Evolutionary conservation across 192 early-diverging fungal genomes (phyloP), one percentile per base, ranked within the genome.

Genomic region (Thamnidium elegans): DNA sequence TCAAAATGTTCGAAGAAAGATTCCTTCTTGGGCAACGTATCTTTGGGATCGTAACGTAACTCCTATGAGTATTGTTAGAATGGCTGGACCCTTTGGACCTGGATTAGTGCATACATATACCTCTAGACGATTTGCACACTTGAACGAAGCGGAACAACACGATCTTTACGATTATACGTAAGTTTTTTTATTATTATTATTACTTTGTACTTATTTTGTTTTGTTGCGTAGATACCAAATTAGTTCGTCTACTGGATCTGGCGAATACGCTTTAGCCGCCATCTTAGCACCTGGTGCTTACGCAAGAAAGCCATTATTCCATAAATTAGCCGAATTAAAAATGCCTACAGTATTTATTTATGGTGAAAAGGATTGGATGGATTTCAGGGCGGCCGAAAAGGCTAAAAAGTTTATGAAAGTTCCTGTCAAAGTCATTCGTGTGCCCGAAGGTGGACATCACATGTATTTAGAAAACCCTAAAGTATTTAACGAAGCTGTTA

Each of bases 381-480:
- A 96, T 66, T 86, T 86, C 70, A 73, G 76, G 17, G 82, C 87
- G 20, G 92, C 87, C 48, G 74, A 87, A 44, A 71, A 82, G 47
- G 89, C 83, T 17, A 78, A 71, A n/a, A 73, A 74, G 15, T 71
- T 70, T 2, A 90, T 86, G 76, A 76, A 66, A 0, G 87, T 86
- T 5, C 79, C 77, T 4, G 69, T 76, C 26, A 69, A 68, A 51
- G 47, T 83, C 39, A 68, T 79, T 50, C 63, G 79, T 42, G 75
- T 90, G 23, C 47, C 42, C 0, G n/a, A 50, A 31, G 42, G 44
- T 26, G 94, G 92, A 20, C 92, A 96, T 77, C 92, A 96, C 54
- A 71, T 96, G 73, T 92, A 92, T 53, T 68, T 95, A 42, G 94
- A 94, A 67, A 94, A 96, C 66, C 89, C 92, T 20, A 65, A 62